Conservation (phyloP, 805 yeast species). For the Schwanniomyces occidentalis region DNA sequence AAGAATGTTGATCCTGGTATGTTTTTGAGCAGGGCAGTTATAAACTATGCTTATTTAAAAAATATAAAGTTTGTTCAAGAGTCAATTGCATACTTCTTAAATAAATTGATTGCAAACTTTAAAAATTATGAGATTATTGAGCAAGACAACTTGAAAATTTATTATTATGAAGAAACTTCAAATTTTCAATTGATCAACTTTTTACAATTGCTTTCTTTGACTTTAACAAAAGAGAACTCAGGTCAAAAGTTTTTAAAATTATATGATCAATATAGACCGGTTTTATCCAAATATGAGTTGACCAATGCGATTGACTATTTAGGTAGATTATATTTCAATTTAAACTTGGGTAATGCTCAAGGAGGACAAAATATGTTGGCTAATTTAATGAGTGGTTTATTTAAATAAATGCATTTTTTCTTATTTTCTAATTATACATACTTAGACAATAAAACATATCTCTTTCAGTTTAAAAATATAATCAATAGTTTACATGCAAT, state of each 20-base stretch:
- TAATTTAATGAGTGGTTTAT: constrained; percentile 64
- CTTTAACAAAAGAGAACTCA: constrained; percentile 51
- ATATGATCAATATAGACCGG: constrained; percentile 47
- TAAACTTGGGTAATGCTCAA: constrained; percentile 43
- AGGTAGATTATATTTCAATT: constrained; percentile 64
- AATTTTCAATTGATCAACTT: constrained; percentile 58
- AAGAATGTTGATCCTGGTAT: constrained; percentile 36
- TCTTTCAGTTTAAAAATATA: too few species aligned
- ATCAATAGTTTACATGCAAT: too few species aligned
- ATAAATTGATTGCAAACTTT: constrained; percentile 11
- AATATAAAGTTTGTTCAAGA: constrained; percentile 61
- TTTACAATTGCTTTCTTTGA: constrained; percentile 60
- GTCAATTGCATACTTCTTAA: constrained; percentile 24
- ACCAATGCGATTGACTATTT: constrained; percentile 50
- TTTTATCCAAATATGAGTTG: constrained; percentile 35
- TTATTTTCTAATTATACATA: background rate
- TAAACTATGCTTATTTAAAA: constrained; percentile 70
- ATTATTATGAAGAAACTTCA: constrained; percentile 30
- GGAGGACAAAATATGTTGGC: constrained; percentile 47
- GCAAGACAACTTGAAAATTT: constrained; percentile 30
- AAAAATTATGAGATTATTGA: constrained; percentile 15
- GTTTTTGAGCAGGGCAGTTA: constrained; percentile 56
- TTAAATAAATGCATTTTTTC: constrained; percentile 22
- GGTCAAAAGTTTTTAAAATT: constrained; percentile 56
- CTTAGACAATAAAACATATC: constrained; percentile 2